Conservation (phyloP, 805 yeast species). For the Zygoascus biomembranicola region DNA sequence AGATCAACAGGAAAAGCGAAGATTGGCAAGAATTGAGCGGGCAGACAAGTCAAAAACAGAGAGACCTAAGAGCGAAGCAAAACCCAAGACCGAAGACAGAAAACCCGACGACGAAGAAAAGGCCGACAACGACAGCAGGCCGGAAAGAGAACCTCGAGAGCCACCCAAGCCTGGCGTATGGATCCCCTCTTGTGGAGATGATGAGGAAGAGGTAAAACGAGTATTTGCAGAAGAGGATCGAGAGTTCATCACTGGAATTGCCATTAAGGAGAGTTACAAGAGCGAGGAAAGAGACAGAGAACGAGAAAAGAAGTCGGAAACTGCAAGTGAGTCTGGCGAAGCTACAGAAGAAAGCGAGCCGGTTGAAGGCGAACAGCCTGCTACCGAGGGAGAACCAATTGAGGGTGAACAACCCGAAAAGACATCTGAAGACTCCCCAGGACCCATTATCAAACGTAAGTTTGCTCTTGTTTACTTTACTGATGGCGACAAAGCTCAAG, state of each 20-base stretch:
- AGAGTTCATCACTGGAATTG: constrained; percentile 24
- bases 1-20: constrained; percentile 10
- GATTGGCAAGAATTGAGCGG: neutral
- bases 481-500: constrained; percentile 29
- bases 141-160: neutral
- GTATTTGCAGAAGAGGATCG: constrained; percentile 29
- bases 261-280: constrained; percentile 14
- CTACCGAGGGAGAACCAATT: neutral
- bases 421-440: neutral
- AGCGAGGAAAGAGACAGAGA: constrained; percentile 5
- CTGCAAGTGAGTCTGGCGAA: neutral
- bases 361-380: neutral
- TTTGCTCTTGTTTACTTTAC: constrained; percentile 32
- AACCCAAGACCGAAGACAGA: neutral
- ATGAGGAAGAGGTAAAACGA: constrained; percentile 24
- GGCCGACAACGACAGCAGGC: neutral
- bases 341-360: neutral
- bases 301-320: constrained; percentile 1
- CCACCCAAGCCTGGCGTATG: constrained; percentile 29
- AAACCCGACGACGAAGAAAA: neutral
- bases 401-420: neutral
- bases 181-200: constrained; percentile 31
- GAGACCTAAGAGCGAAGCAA: neutral
- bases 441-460: constrained; percentile 7
- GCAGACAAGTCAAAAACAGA: neutral